A percentile compares a stretch with the other conserved stretches of the same genome.
These are phyloP conservation scores for Pulveroboletus sp. DNA, from an alignment of 768 basidiomycete species.

Conservation along the genomic window DNA sequence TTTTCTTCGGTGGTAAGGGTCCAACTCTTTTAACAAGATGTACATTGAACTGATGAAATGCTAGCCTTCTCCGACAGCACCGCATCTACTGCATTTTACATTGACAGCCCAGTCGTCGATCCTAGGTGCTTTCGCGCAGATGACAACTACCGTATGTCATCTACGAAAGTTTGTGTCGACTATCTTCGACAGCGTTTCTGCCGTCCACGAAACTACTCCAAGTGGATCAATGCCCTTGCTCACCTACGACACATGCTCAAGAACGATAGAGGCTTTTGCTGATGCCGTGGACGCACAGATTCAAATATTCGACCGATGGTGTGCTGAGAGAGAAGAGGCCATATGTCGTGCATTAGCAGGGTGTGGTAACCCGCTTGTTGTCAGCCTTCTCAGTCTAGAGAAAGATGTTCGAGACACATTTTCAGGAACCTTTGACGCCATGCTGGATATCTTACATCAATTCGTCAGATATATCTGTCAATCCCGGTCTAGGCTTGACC, in stretches of 20 bases:
- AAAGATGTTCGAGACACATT: constrained; percentile 55
- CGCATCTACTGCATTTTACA: constrained; percentile 65
- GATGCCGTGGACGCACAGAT: constrained; percentile 66
- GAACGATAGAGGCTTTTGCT: constrained; percentile 77
- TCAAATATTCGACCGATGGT: constrained; percentile 60
- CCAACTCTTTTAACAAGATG: not conserved
- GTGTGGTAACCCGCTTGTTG: constrained; percentile 35
- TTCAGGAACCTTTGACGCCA: constrained; percentile 50
- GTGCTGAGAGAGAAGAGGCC: constrained; percentile 59
- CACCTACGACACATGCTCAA: constrained; percentile 33
- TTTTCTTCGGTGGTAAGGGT: constrained; percentile 32
- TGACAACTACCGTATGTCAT: constrained; percentile 56
- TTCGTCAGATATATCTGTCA: constrained; percentile 30
- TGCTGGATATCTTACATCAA: constrained; percentile 45
- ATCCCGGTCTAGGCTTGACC: constrained; percentile 23
- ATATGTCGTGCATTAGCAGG: constrained; percentile 60
- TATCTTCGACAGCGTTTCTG: constrained; percentile 37
- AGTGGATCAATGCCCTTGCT: constrained; percentile 22
- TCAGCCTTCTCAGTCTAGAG: constrained; percentile 65
- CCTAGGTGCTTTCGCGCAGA: constrained; percentile 50
- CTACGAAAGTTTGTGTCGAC: constrained; percentile 57
- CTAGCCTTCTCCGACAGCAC: constrained; percentile 49
- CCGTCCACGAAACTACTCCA: constrained; percentile 16
- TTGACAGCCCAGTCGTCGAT: constrained; percentile 62
- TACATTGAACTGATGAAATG: constrained; percentile 1